phyloP scores from a whole-genome alignment of 176 grass and related monocot species.

The Eremochloa ophiuroides region DNA sequence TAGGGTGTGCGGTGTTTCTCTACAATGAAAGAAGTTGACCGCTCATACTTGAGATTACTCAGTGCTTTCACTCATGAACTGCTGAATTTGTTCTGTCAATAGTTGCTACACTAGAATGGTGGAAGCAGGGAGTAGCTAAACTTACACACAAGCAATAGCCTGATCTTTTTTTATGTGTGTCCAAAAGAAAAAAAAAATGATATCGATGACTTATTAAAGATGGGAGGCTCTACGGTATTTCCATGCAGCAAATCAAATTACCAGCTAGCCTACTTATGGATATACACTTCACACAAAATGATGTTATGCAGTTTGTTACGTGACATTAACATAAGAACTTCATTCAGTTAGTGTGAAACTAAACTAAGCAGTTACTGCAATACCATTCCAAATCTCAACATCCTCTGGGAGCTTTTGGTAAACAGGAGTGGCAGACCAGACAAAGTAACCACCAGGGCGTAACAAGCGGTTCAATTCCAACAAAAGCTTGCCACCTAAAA shows the following conservation, averaged over 20 bases:
- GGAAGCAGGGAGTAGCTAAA: background rate
- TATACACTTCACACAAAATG: background rate
- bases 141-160: background rate
- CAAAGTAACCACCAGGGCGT: conserved; percentile 93
- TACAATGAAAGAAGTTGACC: background rate
- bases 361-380: background rate
- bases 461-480: conserved; percentile 91
- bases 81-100: background rate
- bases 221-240: no score
- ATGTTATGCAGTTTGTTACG: background rate
- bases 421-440: conserved; percentile 98
- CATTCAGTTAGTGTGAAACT: background rate
- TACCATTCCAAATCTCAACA: conserved; percentile 94
- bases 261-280: background rate
- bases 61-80: background rate
- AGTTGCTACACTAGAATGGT: background rate
- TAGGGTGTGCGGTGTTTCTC: no score
- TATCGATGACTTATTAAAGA: background rate
- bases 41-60: background rate
- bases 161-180: background rate
- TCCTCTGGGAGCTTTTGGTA: conserved; percentile 90
- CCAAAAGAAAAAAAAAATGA: no score
- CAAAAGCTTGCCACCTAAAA: conserved; percentile 89
- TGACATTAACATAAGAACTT: background rate
- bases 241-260: no score